Evolutionary conservation across 1,139 yeast species (phyloP).

Genomic region (Nakaseomyces sp.): DNA sequence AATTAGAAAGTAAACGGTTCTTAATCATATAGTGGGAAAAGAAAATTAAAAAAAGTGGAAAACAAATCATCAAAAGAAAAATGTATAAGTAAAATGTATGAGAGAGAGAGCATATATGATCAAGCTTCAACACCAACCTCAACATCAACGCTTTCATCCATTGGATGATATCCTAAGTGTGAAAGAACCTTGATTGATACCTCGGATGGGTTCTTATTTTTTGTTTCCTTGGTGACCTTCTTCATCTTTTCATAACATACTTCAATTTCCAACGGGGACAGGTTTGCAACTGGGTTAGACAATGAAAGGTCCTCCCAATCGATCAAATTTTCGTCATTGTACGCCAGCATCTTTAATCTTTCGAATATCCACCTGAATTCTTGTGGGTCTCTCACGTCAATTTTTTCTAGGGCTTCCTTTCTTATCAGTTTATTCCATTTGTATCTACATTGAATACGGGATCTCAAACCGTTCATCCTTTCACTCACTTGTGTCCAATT

Average conservation of each 20-base stretch:
- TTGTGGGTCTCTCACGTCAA: slow-evolving; percentile 41
- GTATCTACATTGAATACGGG: slow-evolving; percentile 88
- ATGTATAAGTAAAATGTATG: not conserved
- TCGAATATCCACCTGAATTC: slow-evolving; percentile 53
- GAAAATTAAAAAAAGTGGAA: not conserved
- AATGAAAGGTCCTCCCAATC: slow-evolving; percentile 57
- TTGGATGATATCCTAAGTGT: not conserved
- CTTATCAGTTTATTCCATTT: slow-evolving; percentile 80
- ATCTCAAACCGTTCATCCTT: slow-evolving; percentile 76
- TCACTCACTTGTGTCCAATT: slow-evolving; percentile 93
- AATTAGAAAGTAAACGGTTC: not conserved
- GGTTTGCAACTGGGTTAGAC: slow-evolving; percentile 35
- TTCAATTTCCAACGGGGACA: slow-evolving; percentile 41
- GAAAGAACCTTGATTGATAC: slow-evolving; percentile 14
- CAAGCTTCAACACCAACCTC: not conserved
- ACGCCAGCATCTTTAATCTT: slow-evolving; percentile 42
- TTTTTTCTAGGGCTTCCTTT: slow-evolving; percentile 46
- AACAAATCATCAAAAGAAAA: not conserved
- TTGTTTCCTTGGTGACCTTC: slow-evolving; percentile 34
- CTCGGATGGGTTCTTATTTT: slow-evolving; percentile 36
- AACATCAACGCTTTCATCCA: not conserved
- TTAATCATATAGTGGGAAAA: not conserved
- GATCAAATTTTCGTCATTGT: slow-evolving; percentile 40
- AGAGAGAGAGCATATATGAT: not conserved
- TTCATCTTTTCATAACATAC: slow-evolving; percentile 41